Base-by-base conservation (phyloP, 208 protist genomes). In the Porcisia deanei region DNA sequence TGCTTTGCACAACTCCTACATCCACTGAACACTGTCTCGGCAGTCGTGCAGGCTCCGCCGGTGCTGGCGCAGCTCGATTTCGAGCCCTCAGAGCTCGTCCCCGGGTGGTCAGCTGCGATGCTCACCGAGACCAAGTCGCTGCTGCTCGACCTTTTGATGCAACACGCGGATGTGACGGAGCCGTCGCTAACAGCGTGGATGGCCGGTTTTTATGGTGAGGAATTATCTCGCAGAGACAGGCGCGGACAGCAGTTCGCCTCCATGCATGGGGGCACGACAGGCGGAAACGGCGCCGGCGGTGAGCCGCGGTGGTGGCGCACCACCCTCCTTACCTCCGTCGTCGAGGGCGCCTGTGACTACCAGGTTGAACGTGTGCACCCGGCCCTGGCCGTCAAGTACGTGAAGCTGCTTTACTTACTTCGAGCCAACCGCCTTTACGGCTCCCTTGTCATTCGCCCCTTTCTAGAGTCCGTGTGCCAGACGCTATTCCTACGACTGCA, bases 141-240 rank as follows among this genome's bases (percentile, higher is more conserved):
- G n/a, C 79, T 96, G 67, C 73, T 97, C 25, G 91, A 97, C 75
- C 80, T 97, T 47, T 84, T 97, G 34, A 94, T 94, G 75, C 74
- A 85, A 57, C 85, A 96, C 77, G 89, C 91, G 6, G 61, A 80
- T 8, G 73, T 82, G 39, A 77, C 76, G 12, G 80, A 87, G 82
- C 86, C 81, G 16, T 91, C 87, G 9, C 59, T 91, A 43, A 77
- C 88, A 30, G 76, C 82, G 69, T 91, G 87, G 88, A 77, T 94
- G 60, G 90, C 82, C 68, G 87, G 85, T 12, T 85, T 91, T 45
- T 80, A 81, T 72, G 73, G 70, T 68, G 76, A 68, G 47, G 73
- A 77, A 30, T 55, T 73, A 52, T 20, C 76, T 34, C 34, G 47
- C 22, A 66, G 22, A 39, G 39, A 63, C 12, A 37, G 67, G 54